Percentiles rank a stretch among this genome's conserved stretches.
Evolutionary conservation across 768 basidiomycete species (phyloP).

Genomic region (Boletus edulis): DNA sequence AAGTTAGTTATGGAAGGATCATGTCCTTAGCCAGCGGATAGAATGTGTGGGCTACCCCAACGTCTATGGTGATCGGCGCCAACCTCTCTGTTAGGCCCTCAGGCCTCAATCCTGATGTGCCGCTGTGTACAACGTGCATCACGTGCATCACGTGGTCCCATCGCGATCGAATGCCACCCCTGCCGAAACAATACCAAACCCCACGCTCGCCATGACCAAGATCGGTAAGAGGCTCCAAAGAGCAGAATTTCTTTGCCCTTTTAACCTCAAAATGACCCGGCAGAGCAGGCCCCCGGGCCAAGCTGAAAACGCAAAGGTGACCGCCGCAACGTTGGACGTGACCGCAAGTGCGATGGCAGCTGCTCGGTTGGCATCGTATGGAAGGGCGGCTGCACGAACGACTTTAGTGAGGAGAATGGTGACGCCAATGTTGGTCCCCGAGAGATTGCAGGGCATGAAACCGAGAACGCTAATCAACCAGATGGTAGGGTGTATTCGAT

Average conservation of each 20-base stretch:
- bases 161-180: constrained; percentile 50
- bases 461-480: constrained; percentile 72
- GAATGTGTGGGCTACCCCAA: too few relatives aligned
- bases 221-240: constrained; percentile 68
- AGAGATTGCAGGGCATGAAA: constrained; percentile 74
- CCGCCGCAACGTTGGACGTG: constrained; percentile 87
- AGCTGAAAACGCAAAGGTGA: constrained; percentile 85
- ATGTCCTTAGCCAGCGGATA: too few relatives aligned
- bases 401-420: constrained; percentile 51
- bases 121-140: too few relatives aligned
- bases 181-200: constrained; percentile 66
- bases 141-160: too few relatives aligned
- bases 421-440: constrained; percentile 82
- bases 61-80: too few relatives aligned
- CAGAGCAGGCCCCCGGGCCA: constrained; percentile 89
- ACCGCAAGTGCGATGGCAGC: constrained; percentile 77
- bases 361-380: constrained; percentile 41
- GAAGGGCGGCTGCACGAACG: constrained; percentile 46
- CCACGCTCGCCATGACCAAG: constrained; percentile 36
- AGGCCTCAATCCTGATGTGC: too few relatives aligned
- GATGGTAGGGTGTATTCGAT: constrained; percentile 47
- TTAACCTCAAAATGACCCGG: constrained; percentile 56
- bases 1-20: too few relatives aligned
- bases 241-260: constrained; percentile 68
- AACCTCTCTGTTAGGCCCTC: too few relatives aligned